These are phyloP conservation scores for Verticillium nonalfalfae DNA, from an alignment of 2,329 filamentous ascomycete species.

Conservation along the genomic window DNA sequence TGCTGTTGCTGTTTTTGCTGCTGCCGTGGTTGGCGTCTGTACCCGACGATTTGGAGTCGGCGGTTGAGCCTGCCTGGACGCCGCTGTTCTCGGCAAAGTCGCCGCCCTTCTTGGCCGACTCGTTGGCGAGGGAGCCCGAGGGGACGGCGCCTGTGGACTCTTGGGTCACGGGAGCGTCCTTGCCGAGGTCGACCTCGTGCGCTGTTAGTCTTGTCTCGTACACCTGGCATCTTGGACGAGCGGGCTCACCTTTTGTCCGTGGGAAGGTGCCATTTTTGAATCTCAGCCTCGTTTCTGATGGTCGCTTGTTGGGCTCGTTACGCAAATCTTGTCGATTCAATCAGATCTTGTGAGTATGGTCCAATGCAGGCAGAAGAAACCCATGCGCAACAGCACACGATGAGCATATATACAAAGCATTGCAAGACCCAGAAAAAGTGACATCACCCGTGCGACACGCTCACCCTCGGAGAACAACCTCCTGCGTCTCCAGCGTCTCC, in stretches of 20 bases:
- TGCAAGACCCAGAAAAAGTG: neutral
- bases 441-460: neutral
- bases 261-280: neutral
- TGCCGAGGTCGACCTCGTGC: slow-evolving; percentile 32
- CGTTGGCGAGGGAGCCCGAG: slow-evolving; percentile 68
- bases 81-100: slow-evolving; percentile 54
- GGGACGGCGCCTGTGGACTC: slow-evolving; percentile 61
- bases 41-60: neutral
- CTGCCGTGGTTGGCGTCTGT: too few relatives aligned
- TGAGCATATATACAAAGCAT: neutral
- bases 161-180: slow-evolving; percentile 40
- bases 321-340: neutral
- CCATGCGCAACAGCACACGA: neutral
- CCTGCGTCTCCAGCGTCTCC: neutral
- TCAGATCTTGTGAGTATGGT: neutral
- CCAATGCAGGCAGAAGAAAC: neutral
- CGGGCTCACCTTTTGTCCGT: neutral
- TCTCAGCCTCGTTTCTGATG: too few relatives aligned
- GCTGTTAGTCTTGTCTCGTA: neutral
- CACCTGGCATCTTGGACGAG: neutral
- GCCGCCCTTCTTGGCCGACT: slow-evolving; percentile 57
- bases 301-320: too few relatives aligned
- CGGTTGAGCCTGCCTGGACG: slow-evolving; percentile 22
- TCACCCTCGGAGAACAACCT: neutral
- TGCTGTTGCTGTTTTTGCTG: slow-evolving; percentile 19